Percentiles rank a stretch among this genome's conserved stretches.
Evolutionary conservation across 2,329 filamentous ascomycete species (phyloP).

Genomic region (Delphinella strobiligena): DNA sequence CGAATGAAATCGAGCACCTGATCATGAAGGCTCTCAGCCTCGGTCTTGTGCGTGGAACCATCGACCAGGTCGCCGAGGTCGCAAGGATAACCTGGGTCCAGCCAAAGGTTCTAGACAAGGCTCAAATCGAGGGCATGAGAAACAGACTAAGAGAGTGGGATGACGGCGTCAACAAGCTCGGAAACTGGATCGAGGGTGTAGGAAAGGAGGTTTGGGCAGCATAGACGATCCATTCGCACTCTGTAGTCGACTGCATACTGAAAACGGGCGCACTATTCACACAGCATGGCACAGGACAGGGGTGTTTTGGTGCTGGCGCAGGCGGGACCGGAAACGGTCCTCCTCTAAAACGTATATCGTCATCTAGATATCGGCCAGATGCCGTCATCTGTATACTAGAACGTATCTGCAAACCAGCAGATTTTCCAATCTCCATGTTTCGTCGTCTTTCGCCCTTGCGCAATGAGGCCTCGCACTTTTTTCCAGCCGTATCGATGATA

Average conservation of each 20-base stretch:
- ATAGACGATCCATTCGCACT: neutral
- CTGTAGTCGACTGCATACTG: neutral
- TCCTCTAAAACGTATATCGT: too few relatives aligned
- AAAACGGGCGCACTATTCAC: neutral
- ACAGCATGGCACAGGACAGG: too few relatives aligned
- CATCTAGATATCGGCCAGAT: too few relatives aligned
- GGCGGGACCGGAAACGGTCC: too few relatives aligned
- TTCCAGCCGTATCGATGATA: too few relatives aligned
- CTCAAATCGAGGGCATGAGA: constrained; percentile 89
- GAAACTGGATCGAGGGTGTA: constrained; percentile 90
- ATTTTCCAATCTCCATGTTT: too few relatives aligned
- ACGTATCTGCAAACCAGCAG: too few relatives aligned
- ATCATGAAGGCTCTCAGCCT: constrained; percentile 99
- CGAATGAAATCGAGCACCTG: constrained; percentile 89
- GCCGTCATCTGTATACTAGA: too few relatives aligned
- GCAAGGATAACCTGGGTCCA: constrained; percentile 98
- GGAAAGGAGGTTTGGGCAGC: constrained; percentile 95
- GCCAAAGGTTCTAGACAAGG: constrained; percentile 92
- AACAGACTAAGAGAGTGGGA: constrained; percentile 86
- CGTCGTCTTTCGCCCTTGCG: too few relatives aligned
- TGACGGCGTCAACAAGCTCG: constrained; percentile 85
- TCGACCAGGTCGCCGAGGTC: constrained; percentile 90
- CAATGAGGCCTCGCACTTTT: too few relatives aligned
- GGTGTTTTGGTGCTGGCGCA: too few relatives aligned
- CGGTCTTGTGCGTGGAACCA: constrained; percentile 78